These are phyloP conservation scores for Sinapis alba DNA, from an alignment of 441 rosid genomes.

Conservation along the genomic window DNA sequence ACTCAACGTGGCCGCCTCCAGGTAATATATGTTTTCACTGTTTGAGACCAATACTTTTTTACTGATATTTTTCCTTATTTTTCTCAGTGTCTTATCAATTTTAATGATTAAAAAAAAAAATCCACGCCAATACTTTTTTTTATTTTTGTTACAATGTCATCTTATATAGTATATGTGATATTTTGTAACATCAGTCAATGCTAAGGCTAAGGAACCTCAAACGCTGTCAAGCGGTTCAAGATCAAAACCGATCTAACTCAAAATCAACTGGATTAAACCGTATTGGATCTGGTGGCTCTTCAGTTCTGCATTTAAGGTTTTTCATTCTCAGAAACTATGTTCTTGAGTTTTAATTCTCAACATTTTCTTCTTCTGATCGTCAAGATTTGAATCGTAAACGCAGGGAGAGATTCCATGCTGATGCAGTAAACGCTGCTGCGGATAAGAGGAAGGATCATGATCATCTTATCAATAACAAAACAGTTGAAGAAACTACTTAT, in stretches of 20 bases:
- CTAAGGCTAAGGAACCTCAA: conserved; percentile 62
- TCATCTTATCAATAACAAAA: not conserved
- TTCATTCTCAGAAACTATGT: not conserved
- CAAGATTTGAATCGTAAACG: not conserved
- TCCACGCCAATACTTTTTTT: not conserved
- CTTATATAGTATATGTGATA: not conserved
- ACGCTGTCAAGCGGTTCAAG: conserved; percentile 54
- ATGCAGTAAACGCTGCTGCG: not conserved
- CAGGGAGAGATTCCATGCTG: conserved; percentile 55
- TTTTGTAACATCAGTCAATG: conserved; percentile 48
- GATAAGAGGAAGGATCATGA: conserved; percentile 11
- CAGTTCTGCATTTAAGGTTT: conserved; percentile 47
- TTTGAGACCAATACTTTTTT: not conserved
- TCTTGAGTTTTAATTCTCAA: not conserved
- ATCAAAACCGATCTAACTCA: conserved; percentile 39
- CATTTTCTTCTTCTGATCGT: not conserved
- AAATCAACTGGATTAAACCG: conserved; percentile 37
- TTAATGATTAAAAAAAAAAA: too few relatives aligned
- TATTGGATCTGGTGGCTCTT: conserved; percentile 40
- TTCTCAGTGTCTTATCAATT: too few relatives aligned
- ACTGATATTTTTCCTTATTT: too few relatives aligned
- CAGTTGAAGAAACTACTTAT: not conserved
- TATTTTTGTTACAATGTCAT: not conserved
- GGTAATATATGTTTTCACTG: conserved; percentile 40
- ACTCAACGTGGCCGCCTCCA: conserved; percentile 87